phyloP scores from a whole-genome alignment of 257 asterid genomes.

The Anisodus acutangulus region DNA sequence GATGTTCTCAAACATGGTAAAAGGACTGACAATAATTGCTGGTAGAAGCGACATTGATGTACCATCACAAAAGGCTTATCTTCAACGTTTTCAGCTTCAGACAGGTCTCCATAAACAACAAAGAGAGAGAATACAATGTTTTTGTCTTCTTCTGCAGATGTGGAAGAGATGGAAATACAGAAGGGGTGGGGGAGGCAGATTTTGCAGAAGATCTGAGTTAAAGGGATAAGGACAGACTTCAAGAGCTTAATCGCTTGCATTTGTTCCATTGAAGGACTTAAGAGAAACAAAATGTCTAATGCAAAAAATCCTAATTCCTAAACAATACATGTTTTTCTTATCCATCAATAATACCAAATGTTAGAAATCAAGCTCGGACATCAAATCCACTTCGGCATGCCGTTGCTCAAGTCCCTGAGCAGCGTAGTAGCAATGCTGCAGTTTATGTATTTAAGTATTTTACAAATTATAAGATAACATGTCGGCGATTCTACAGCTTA shows the following conservation, averaged over 20 bases:
- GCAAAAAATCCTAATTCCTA: conserved; percentile 9
- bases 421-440: not conserved
- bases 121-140: not conserved
- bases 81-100: not conserved
- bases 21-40: conserved; percentile 2
- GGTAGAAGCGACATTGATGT: not conserved
- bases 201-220: not conserved
- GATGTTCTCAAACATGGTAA: not conserved
- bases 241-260: not conserved
- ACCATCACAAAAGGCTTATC: not conserved
- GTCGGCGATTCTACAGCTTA: not conserved
- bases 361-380: not conserved
- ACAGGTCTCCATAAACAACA: not conserved
- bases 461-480: not conserved
- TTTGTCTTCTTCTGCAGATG: not conserved
- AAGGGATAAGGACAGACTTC: not conserved
- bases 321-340: not conserved
- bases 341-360: conserved; percentile 7
- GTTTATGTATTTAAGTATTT: not conserved
- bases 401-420: not conserved
- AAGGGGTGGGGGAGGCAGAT: not conserved
- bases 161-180: not conserved
- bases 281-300: not conserved
- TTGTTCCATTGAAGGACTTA: not conserved
- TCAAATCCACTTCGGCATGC: not conserved